Evolutionary conservation across 495 filamentous ascomycete genomes (phyloP).

Genomic region (Aspergillus baeticus): DNA sequence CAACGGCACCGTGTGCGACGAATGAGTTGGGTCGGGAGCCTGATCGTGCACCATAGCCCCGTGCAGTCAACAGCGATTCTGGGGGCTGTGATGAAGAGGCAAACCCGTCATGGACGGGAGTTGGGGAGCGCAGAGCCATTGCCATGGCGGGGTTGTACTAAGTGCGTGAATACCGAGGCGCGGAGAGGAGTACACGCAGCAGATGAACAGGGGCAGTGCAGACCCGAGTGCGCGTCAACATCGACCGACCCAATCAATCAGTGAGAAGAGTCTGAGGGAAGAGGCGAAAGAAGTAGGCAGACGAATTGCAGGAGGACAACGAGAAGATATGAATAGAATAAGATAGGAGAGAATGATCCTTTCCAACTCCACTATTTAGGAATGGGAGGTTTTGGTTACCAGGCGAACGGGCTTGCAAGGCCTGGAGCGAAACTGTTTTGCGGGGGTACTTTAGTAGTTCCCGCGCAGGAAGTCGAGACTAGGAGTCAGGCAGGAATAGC

Average conservation of each 20-base stretch:
- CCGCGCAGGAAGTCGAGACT: constrained; percentile 1
- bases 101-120: constrained; percentile 43
- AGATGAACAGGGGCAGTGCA: constrained; percentile 18
- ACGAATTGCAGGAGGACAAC: neutral
- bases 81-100: constrained; percentile 28
- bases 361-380: constrained; percentile 12
- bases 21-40: constrained; percentile 42
- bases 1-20: constrained; percentile 38
- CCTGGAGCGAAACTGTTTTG: constrained; percentile 29
- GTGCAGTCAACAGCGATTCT: constrained; percentile 28
- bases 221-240: constrained; percentile 19
- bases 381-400: constrained; percentile 20
- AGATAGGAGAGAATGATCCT: constrained; percentile 14
- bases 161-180: constrained; percentile 19
- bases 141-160: constrained; percentile 31
- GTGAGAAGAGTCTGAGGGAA: constrained; percentile 5
- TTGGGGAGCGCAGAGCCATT: constrained; percentile 43
- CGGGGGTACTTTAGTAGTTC: constrained; percentile 14
- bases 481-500: constrained; percentile 1
- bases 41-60: constrained; percentile 32
- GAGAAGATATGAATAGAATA: constrained; percentile 1
- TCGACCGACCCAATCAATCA: constrained; percentile 7
- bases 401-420: constrained; percentile 22
- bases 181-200: constrained; percentile 8
- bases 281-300: constrained; percentile 3